Percentiles rank a stretch among this genome's conserved stretches.
Conservation (phyloP, 208 protist genomes). For the Perkinsela sp. region DNA sequence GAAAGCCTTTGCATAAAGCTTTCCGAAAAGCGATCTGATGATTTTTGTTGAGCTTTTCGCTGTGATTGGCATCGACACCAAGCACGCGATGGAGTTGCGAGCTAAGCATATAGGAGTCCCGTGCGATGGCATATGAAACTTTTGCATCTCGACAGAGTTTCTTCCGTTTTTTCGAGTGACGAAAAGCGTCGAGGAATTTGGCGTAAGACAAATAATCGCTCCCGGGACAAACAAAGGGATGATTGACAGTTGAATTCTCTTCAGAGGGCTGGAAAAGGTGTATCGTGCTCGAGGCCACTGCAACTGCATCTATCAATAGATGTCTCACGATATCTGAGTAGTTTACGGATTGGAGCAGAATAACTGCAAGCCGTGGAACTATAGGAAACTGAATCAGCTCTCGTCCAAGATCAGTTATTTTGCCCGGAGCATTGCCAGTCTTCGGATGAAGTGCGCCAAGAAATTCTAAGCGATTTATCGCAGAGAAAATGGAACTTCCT, state of each 20-base stretch:
- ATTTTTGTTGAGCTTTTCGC: background rate
- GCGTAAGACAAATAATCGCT: background rate
- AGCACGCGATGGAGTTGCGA: background rate
- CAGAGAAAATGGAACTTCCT: conserved; percentile 22
- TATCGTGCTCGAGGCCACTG: background rate
- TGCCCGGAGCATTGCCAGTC: background rate
- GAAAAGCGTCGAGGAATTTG: background rate
- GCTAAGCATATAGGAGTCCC: background rate
- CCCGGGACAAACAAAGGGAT: background rate
- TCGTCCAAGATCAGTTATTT: background rate
- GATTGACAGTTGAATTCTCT: background rate
- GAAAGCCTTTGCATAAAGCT: background rate
- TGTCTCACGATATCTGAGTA: background rate
- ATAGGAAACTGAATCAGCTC: background rate
- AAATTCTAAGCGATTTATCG: conserved; percentile 24
- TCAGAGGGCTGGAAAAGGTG: background rate
- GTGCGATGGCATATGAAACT: background rate
- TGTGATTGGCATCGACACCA: background rate
- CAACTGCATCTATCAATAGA: background rate
- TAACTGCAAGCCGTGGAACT: background rate
- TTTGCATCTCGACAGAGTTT: background rate
- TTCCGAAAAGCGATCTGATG: background rate
- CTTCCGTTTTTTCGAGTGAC: background rate
- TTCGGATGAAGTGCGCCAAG: conserved; percentile 29
- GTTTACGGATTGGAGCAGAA: background rate